These are phyloP conservation scores for Citrus unshiu DNA, from an alignment of 345 rosid genomes.

Conservation along the genomic window DNA sequence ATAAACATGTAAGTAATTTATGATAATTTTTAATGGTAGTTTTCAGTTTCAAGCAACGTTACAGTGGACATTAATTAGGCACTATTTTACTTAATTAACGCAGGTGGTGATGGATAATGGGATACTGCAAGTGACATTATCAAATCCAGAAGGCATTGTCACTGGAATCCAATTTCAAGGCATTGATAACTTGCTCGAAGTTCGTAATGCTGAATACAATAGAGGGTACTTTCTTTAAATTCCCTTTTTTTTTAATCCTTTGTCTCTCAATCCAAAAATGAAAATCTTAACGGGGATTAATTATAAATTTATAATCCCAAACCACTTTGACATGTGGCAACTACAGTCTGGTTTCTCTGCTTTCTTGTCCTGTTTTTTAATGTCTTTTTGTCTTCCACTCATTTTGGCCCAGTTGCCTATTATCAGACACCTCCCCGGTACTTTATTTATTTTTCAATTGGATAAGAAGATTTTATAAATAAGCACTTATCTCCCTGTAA, in stretches of 20 bases:
- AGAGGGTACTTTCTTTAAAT: constrained; percentile 54
- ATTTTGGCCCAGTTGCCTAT: background rate
- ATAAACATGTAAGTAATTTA: constrained; percentile 23
- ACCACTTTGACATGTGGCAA: background rate
- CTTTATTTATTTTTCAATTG: background rate
- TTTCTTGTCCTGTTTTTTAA: background rate
- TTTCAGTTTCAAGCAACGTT: no score
- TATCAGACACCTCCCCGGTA: background rate
- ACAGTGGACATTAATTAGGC: no score
- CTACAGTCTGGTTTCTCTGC: background rate
- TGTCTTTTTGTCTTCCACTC: background rate
- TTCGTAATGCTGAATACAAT: constrained; percentile 58
- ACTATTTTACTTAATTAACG: background rate
- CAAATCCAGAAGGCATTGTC: constrained; percentile 75
- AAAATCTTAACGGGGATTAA: background rate
- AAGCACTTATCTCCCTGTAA: background rate
- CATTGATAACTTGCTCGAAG: constrained; percentile 83
- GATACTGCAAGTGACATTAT: constrained; percentile 56
- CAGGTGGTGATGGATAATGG: constrained; percentile 89
- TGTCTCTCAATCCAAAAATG: background rate
- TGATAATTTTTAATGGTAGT: no score
- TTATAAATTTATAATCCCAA: background rate
- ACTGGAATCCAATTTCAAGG: constrained; percentile 59
- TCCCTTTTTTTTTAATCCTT: background rate
- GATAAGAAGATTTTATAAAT: background rate